A percentile compares a stretch with the other conserved stretches of the same genome.
phyloP scores from a whole-genome alignment of 352 stramenopile genomes.

The Phytophthora capsici region DNA sequence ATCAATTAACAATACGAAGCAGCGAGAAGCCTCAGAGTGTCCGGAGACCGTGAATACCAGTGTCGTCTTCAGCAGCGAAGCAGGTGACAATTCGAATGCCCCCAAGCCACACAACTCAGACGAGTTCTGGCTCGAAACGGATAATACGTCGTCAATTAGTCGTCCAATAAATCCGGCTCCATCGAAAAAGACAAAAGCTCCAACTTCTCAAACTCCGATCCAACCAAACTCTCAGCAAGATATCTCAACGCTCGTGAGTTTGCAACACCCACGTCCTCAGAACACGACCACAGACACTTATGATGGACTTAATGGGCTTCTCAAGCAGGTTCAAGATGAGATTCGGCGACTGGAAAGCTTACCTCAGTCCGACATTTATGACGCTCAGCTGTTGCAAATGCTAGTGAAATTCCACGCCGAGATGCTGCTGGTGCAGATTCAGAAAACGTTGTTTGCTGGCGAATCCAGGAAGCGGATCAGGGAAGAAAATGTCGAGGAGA shows the following conservation, averaged over 20 bases:
- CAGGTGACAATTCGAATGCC: background rate
- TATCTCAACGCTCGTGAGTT: conserved; percentile 17
- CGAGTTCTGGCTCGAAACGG: conserved; percentile 21
- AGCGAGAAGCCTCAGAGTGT: background rate
- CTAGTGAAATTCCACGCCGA: conserved; percentile 47
- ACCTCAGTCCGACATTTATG: conserved; percentile 24
- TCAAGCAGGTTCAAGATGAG: conserved; percentile 34
- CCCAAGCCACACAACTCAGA: conserved; percentile 2
- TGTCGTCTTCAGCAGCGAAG: conserved; percentile 11
- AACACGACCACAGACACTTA: background rate
- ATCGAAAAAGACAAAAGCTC: conserved; percentile 20
- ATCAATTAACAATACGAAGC: conserved; percentile 6
- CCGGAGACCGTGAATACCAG: conserved; percentile 12
- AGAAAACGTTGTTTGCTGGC: conserved; percentile 18
- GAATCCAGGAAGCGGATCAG: conserved; percentile 3
- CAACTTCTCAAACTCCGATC: conserved; percentile 10
- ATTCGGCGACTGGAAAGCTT: conserved; percentile 31
- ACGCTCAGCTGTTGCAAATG: conserved; percentile 42
- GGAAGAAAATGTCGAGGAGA: conserved; percentile 20
- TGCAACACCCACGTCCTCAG: conserved; percentile 1
- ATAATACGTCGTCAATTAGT: conserved; percentile 1
- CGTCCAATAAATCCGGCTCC: conserved; percentile 1
- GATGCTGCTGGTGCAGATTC: conserved; percentile 25
- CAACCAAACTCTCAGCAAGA: conserved; percentile 6
- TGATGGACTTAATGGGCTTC: conserved; percentile 12